Evolutionary conservation across 1,284 basidiomycete genomes (phyloP).

Genomic region (Leccinum proliferum): DNA sequence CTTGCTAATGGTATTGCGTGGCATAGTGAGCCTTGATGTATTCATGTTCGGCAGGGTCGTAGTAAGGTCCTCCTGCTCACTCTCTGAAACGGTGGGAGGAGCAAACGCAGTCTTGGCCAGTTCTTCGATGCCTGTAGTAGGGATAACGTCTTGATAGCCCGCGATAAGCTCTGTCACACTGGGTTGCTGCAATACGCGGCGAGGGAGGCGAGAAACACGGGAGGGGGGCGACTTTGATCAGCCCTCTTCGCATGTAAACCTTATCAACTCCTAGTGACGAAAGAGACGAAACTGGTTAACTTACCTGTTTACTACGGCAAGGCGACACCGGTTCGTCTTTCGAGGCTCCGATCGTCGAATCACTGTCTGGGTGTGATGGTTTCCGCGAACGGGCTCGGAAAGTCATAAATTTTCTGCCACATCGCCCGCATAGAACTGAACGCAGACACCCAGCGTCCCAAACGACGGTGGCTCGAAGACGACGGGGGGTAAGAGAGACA

Average conservation of each 20-base stretch:
- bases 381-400: conserved; percentile 46
- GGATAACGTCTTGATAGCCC: conserved; percentile 74
- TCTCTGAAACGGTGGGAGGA: conserved; percentile 56
- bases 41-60: conserved; percentile 23
- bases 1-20: conserved; percentile 39
- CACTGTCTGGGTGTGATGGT: too few species aligned
- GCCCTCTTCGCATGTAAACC: conserved; percentile 14
- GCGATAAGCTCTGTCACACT: conserved; percentile 84
- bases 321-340: conserved; percentile 34
- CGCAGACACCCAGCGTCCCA: conserved; percentile 53
- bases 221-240: conserved; percentile 22
- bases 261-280: neutral
- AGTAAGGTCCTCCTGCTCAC: conserved; percentile 57
- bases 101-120: conserved; percentile 63
- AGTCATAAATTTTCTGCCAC: conserved; percentile 58
- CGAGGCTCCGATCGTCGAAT: conserved; percentile 22
- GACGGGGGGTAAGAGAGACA: neutral
- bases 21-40: conserved; percentile 25
- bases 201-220: conserved; percentile 63
- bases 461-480: conserved; percentile 65
- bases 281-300: conserved; percentile 1
- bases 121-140: conserved; percentile 65
- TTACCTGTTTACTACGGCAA: conserved; percentile 24
- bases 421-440: conserved; percentile 67
- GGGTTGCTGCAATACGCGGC: conserved; percentile 50